Conservation (phyloP, 2,329 filamentous ascomycete genomes). For the Diaporthe amygdali region DNA sequence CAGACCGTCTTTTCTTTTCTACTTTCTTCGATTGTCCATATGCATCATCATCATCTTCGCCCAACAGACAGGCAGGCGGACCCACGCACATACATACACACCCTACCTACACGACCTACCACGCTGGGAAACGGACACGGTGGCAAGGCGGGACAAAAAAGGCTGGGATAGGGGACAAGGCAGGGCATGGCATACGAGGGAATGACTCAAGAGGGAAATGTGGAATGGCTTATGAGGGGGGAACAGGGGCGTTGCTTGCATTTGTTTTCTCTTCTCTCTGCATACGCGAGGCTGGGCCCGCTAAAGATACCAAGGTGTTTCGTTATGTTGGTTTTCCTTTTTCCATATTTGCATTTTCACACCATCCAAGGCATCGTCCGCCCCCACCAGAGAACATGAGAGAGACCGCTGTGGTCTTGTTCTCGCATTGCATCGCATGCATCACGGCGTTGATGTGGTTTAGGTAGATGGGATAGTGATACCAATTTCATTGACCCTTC, state of each 20-base stretch:
- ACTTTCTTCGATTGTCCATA: conserved; percentile 7
- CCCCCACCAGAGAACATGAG: background rate
- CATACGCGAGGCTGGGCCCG: conserved; percentile 13
- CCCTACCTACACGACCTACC: background rate
- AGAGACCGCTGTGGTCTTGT: background rate
- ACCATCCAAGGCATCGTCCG: background rate
- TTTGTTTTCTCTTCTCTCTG: background rate
- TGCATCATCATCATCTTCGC: background rate
- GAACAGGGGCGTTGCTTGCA: background rate
- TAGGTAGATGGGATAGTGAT: conserved; percentile 14
- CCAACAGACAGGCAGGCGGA: background rate
- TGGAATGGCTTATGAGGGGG: background rate
- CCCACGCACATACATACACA: background rate
- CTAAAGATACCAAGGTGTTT: conserved; percentile 1
- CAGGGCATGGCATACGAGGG: background rate
- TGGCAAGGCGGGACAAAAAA: background rate
- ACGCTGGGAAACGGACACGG: background rate
- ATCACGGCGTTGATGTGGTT: background rate
- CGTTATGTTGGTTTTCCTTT: background rate
- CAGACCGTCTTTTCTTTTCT: background rate
- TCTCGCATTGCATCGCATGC: background rate
- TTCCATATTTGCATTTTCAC: background rate
- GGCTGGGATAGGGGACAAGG: too few relatives aligned
- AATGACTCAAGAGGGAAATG: background rate
- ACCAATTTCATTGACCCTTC: background rate